These are phyloP conservation scores for Salix viminalis DNA, from an alignment of 345 rosid genomes.

Conservation along the genomic window DNA sequence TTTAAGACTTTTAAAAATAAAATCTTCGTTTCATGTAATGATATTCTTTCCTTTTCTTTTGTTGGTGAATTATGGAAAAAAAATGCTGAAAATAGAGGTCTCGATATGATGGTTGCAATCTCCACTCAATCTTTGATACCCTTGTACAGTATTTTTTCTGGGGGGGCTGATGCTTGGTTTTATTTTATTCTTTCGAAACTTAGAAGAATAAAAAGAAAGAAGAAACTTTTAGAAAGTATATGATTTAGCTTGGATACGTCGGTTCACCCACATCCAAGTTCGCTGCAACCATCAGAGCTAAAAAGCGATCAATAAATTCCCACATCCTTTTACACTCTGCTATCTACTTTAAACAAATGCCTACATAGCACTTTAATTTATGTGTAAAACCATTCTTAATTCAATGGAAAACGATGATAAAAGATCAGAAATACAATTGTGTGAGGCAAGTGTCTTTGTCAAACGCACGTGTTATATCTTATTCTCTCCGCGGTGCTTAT, in stretches of 20 bases:
- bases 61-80: not conserved
- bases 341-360: not conserved
- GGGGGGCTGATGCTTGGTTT: not conserved
- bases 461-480: conserved; percentile 13
- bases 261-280: conserved; percentile 26
- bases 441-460: conserved; percentile 4
- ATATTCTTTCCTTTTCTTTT: not conserved
- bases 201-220: not conserved
- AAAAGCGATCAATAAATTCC: not conserved
- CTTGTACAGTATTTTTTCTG: not conserved
- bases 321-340: not conserved
- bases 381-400: not conserved
- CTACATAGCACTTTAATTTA: not conserved
- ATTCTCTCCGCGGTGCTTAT: not conserved
- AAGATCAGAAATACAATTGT: not conserved
- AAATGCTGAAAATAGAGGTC: not conserved
- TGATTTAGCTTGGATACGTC: conserved; percentile 17
- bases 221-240: not conserved
- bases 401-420: no score
- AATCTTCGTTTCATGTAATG: not conserved
- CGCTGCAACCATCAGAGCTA: conserved; percentile 22
- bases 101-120: not conserved
- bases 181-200: not conserved
- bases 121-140: conserved; percentile 2
- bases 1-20: not conserved